Conservation (phyloP, 2,329 filamentous ascomycete genomes). For the Pseudogymnoascus sp. region DNA sequence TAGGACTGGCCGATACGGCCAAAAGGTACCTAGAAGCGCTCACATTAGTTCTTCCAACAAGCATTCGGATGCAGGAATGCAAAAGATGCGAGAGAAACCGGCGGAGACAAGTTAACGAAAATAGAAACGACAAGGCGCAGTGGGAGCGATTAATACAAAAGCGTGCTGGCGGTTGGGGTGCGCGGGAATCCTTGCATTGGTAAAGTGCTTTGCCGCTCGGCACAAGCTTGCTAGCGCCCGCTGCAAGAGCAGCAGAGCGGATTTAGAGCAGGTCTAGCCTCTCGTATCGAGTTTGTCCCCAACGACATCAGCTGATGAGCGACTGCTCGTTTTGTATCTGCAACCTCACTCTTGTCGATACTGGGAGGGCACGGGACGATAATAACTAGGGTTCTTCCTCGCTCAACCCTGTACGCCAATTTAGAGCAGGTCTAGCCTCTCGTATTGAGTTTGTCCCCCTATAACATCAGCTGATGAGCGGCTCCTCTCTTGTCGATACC, state of each 20-base stretch:
- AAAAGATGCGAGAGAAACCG: too few relatives aligned
- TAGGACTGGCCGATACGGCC: not conserved
- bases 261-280: not conserved
- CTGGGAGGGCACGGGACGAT: not conserved
- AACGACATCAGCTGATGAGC: not conserved
- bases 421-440: not conserved
- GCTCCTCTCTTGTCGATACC: not conserved
- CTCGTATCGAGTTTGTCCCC: not conserved
- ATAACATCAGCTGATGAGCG: not conserved
- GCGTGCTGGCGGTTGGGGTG: not conserved
- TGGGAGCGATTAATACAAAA: not conserved
- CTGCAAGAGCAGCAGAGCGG: not conserved
- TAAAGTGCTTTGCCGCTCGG: not conserved
- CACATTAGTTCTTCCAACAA: not conserved
- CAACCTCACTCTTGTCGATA: not conserved
- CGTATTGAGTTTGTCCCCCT: not conserved
- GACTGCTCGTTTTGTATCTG: not conserved
- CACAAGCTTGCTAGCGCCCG: not conserved
- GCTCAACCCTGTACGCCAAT: not conserved
- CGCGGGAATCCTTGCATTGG: not conserved
- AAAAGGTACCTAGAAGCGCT: not conserved
- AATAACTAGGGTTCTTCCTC: too few relatives aligned
- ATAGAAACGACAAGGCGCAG: not conserved
- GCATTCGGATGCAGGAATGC: not conserved
- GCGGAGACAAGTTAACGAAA: not conserved